These are phyloP conservation scores for Ulota crispa DNA, from an alignment of 225 moss, liverwort and hornwort genomes.

Conservation along the genomic window DNA sequence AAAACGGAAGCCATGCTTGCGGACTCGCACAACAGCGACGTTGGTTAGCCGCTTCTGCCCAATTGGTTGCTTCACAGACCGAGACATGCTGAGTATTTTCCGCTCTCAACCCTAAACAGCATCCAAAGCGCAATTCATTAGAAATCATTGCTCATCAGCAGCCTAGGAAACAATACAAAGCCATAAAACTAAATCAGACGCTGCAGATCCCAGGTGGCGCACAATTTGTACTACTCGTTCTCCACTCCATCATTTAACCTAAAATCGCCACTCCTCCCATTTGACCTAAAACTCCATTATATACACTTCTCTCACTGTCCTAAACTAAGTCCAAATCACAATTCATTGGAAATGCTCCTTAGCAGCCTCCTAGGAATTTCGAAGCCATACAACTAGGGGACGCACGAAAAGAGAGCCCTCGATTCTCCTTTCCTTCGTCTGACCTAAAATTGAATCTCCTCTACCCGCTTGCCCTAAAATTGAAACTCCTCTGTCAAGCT, in stretches of 20 bases:
- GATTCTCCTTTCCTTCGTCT: not conserved
- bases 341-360: too few relatives aligned
- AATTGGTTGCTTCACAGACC: conserved; percentile 74
- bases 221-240: not conserved
- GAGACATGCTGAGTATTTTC: conserved; percentile 49
- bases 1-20: conserved; percentile 85
- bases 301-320: too few relatives aligned
- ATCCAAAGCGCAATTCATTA: not conserved
- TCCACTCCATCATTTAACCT: conserved; percentile 2
- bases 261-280: not conserved
- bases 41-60: conserved; percentile 98
- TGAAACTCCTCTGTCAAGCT: not conserved
- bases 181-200: not conserved
- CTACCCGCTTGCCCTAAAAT: too few relatives aligned
- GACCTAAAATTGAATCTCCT: not conserved
- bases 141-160: not conserved
- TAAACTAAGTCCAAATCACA: too few relatives aligned
- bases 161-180: not conserved
- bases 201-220: not conserved
- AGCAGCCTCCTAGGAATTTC: too few relatives aligned
- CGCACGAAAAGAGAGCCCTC: too few relatives aligned
- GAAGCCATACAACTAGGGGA: too few relatives aligned
- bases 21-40: conserved; percentile 84
- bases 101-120: conserved; percentile 8
- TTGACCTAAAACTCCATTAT: not conserved